phyloP scores from a whole-genome alignment of 1,284 basidiomycete genomes.

The Chalciporus sp. region DNA sequence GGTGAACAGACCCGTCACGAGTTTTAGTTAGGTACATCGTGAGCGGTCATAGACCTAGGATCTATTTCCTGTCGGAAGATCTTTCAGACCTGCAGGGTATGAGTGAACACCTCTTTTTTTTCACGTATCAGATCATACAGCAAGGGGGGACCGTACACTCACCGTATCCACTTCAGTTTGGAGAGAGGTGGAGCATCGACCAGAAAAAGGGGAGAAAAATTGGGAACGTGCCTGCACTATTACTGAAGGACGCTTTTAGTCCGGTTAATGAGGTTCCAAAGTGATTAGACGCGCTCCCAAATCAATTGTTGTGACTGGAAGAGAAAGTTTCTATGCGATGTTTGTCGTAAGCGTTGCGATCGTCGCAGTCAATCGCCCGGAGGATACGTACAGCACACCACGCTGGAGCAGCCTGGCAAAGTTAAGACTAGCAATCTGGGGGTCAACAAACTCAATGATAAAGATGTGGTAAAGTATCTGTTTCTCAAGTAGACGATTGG shows the following conservation, averaged over 20 bases:
- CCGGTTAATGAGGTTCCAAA: background rate
- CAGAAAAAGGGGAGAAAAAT: background rate
- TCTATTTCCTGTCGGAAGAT: background rate
- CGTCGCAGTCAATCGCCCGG: constrained; percentile 9
- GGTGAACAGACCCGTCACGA: background rate
- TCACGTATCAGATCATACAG: background rate
- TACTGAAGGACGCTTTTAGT: background rate
- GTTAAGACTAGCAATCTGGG: background rate
- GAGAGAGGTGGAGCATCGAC: background rate
- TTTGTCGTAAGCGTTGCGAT: constrained; percentile 7
- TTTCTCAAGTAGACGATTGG: background rate
- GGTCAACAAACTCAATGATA: background rate
- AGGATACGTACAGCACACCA: constrained; percentile 6
- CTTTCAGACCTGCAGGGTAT: background rate
- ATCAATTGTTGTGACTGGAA: background rate
- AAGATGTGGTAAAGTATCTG: background rate
- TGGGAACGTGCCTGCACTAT: background rate
- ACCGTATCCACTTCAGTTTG: background rate
- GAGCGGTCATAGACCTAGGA: background rate
- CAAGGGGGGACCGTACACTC: background rate
- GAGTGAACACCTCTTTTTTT: background rate
- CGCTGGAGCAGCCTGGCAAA: background rate
- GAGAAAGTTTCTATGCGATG: background rate
- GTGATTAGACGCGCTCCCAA: background rate
- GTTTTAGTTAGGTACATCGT: background rate